Evolutionary conservation across 2,329 filamentous ascomycete genomes (phyloP).

Genomic region (Pseudocercospora fijiensis): DNA sequence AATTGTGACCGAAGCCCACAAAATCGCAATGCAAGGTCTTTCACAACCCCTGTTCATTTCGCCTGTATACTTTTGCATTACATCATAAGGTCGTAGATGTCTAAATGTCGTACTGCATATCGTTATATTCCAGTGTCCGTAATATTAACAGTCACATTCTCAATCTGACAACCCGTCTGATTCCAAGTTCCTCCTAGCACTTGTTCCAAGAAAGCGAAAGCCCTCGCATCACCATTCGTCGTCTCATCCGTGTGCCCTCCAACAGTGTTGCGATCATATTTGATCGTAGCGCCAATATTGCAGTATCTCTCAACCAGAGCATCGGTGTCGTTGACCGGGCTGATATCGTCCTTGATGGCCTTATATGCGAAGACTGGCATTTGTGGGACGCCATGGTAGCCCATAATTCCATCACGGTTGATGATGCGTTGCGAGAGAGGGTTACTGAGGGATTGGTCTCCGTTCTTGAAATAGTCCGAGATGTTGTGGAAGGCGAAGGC

Average conservation of each 20-base stretch:
- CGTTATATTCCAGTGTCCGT: not conserved
- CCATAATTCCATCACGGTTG: slow-evolving; percentile 39
- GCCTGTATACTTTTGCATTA: not conserved
- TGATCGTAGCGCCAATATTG: slow-evolving; percentile 42
- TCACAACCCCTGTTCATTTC: not conserved
- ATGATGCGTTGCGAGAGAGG: slow-evolving; percentile 33
- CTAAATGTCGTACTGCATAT: not conserved
- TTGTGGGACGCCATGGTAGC: slow-evolving; percentile 44
- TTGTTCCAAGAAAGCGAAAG: slow-evolving; percentile 32
- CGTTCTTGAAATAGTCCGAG: slow-evolving; percentile 45
- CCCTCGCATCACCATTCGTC: slow-evolving; percentile 38
- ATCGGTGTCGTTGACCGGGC: slow-evolving; percentile 47
- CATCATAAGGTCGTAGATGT: not conserved
- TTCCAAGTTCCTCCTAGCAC: slow-evolving; percentile 30
- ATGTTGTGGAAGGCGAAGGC: slow-evolving; percentile 42
- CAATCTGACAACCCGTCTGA: slow-evolving; percentile 31
- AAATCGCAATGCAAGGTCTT: not conserved
- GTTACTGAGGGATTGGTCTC: slow-evolving; percentile 28
- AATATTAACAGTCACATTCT: slow-evolving; percentile 28
- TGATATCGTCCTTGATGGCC: slow-evolving; percentile 50
- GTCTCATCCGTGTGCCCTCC: slow-evolving; percentile 45
- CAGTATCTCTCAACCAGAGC: slow-evolving; percentile 47
- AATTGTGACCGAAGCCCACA: too few relatives aligned
- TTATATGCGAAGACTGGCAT: slow-evolving; percentile 56
- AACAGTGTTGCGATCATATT: slow-evolving; percentile 48